Base-by-base conservation (phyloP, 1,284 basidiomycete species). In the Malassezia psittaci region DNA sequence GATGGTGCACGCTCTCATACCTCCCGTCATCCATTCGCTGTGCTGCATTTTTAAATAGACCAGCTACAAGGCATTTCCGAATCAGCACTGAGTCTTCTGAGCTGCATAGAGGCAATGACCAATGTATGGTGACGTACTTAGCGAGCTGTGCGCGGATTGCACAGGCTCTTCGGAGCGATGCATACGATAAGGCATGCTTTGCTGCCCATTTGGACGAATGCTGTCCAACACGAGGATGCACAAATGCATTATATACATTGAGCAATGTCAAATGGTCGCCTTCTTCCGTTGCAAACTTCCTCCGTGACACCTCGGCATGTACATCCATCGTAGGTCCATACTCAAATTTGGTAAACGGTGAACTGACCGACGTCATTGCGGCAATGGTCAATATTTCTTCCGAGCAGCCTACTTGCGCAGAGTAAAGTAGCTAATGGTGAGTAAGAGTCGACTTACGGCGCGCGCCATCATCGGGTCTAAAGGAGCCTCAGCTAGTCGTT, bases 201-300 rank as follows among this genome's bases (percentile, higher is more conserved):
- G 87, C 87, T 74, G 90, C 94, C 91, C 93, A 98, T 8, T 83
- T 82, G 1, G 86, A 85, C 81, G 79, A 79, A 2, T 86, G 85
- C 33, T 81, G 81, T 0, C 91, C 93, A 65, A 86, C 86, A 67
- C 80, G 59, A 19, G 60, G 51, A 47, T 69, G 82, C 19, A 81
- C 80, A 75, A 98, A 99, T 0, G 88, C 89, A 66, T 94, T 93
- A 77, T 90, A 98, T 3, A 89, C 88, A 75, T 96, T 96, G 21
- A 96, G 75, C 5, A 91, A 78, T 1, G 90, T 96, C 5, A 96
- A 77, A 72, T 93, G 88, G 70, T 96, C 91, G 63, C 94, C 94
- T 82, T 99, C 91, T 76, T 94, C 88, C 0, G 90, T 90, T 0
- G 89, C 93, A 67, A 98, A 98, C 69, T 94, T 93, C 51, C 93